A percentile compares a stretch with the other conserved stretches of the same genome.
Evolutionary conservation across 129 eudicot species (phyloP).

Genomic region (Silybum marianum): DNA sequence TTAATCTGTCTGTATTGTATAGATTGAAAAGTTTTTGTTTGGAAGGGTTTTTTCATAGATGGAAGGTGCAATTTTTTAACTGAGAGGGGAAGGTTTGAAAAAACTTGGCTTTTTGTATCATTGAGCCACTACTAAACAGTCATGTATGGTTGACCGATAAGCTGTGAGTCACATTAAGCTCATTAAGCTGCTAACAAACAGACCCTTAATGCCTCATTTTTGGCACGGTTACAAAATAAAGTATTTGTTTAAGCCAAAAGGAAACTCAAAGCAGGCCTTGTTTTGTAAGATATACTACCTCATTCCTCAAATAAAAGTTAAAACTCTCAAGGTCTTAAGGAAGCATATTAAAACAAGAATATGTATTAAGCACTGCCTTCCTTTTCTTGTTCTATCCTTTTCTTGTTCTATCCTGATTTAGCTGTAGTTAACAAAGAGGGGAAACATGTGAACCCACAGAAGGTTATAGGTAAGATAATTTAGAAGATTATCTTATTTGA

Average conservation of each 20-base stretch:
- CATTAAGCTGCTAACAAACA: no score
- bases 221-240: not conserved
- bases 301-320: not conserved
- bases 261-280: not conserved
- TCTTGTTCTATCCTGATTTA: not conserved
- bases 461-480: not conserved
- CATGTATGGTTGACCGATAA: no score
- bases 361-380: not conserved
- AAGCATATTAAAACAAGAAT: not conserved
- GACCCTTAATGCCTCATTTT: not conserved
- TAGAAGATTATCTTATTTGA: not conserved
- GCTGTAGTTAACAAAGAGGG: not conserved
- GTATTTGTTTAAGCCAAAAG: not conserved
- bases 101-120: no score
- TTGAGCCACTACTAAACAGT: no score
- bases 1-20: no score
- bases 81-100: no score
- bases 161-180: no score
- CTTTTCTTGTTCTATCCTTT: not conserved
- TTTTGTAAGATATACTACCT: not conserved
- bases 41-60: no score
- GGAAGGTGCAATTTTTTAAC: no score
- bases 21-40: no score
- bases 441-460: not conserved
- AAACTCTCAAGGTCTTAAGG: not conserved